Evolutionary conservation across 257 asterid genomes (phyloP).

Genomic region (Solanum phureja): DNA sequence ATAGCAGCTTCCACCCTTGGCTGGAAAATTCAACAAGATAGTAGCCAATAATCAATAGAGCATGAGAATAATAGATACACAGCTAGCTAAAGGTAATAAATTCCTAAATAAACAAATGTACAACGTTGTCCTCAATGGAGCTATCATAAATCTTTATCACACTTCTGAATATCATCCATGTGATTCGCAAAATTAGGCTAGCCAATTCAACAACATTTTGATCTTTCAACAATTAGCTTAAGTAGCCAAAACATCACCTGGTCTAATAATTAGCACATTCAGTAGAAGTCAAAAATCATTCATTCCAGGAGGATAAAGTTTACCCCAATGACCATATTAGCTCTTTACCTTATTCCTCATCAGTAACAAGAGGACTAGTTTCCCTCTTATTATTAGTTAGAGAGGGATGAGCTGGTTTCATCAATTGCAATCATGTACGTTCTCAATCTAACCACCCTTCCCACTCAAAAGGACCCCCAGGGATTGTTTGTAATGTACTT

Average conservation of each 20-base stretch:
- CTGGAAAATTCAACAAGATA: conserved; percentile 31
- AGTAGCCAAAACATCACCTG: neutral
- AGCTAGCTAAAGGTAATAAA: neutral
- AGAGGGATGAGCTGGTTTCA: neutral
- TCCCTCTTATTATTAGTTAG: neutral
- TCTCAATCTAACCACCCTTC: neutral
- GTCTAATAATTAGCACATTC: neutral
- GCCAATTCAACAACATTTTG: neutral
- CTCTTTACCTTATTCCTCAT: neutral
- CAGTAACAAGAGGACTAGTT: neutral
- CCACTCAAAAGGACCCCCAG: neutral
- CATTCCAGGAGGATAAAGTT: neutral
- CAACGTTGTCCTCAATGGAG: neutral
- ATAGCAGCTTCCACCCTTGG: conserved; percentile 98
- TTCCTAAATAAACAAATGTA: neutral
- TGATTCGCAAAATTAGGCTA: neutral
- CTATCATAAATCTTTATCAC: neutral
- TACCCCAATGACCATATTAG: neutral
- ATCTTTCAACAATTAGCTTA: neutral
- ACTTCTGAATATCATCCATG: neutral
- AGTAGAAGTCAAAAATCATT: neutral
- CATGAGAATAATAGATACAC: neutral
- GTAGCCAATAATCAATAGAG: neutral
- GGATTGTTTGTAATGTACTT: neutral
- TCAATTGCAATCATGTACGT: neutral